Evolutionary conservation across 1,284 basidiomycete genomes (phyloP).

Genomic region (Ceratobasidium sp.): DNA sequence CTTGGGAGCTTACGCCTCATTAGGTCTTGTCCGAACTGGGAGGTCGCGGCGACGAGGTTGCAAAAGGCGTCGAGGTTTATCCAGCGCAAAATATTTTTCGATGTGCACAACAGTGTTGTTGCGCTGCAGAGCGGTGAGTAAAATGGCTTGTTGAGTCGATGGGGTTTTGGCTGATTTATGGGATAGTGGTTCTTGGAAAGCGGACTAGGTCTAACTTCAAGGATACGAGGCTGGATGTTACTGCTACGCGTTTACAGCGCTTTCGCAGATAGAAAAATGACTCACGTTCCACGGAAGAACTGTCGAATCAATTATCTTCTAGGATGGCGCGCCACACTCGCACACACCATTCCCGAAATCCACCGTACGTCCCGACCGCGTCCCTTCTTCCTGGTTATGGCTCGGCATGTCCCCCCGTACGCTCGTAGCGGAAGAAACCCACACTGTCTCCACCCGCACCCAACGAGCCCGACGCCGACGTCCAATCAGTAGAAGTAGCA

Average conservation of each 20-base stretch:
- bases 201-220: slow-evolving; percentile 78
- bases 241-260: slow-evolving; percentile 83
- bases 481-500: slow-evolving; percentile 1
- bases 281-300: no score
- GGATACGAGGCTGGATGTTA: slow-evolving; percentile 72
- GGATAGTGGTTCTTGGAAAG: slow-evolving; percentile 81
- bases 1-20: slow-evolving; percentile 97
- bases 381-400: slow-evolving; percentile 65
- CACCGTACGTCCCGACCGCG: slow-evolving; percentile 57
- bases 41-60: slow-evolving; percentile 81
- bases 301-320: no score
- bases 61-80: slow-evolving; percentile 81
- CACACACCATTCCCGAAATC: slow-evolving; percentile 56
- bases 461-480: slow-evolving; percentile 8
- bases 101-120: slow-evolving; percentile 74
- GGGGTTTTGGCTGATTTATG: slow-evolving; percentile 34
- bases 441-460: neutral
- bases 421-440: no score
- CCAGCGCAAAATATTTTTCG: slow-evolving; percentile 78
- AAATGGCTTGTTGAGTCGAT: slow-evolving; percentile 63
- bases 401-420: slow-evolving; percentile 61
- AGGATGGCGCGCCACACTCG: no score
- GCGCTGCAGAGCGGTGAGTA: slow-evolving; percentile 88
- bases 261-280: no score
- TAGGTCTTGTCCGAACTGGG: slow-evolving; percentile 94